phyloP scores from a whole-genome alignment of 2,329 filamentous ascomycete species.

The Fusarium odoratissimum region DNA sequence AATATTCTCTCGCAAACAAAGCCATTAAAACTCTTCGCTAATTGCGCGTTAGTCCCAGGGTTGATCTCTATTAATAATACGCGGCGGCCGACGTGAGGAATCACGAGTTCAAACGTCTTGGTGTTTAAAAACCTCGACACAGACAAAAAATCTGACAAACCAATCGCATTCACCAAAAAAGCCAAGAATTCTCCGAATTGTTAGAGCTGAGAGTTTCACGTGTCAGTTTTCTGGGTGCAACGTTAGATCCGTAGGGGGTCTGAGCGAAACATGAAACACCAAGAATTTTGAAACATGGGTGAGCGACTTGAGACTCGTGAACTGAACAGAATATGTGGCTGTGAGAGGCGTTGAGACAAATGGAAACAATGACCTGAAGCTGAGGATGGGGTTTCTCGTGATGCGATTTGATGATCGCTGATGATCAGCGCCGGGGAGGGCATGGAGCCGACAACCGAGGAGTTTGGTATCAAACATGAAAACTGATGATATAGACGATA shows the following conservation, averaged over 20 bases:
- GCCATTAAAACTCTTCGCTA: neutral
- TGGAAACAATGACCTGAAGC: constrained; percentile 19
- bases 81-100: neutral
- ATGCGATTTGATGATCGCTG: neutral
- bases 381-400: neutral
- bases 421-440: neutral
- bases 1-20: neutral
- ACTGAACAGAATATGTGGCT: neutral
- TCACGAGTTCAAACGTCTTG: neutral
- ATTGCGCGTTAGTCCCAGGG: neutral
- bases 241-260: neutral
- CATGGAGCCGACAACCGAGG: neutral
- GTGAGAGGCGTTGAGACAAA: neutral
- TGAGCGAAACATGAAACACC: constrained; percentile 28
- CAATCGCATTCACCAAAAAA: constrained; percentile 8
- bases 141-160: neutral
- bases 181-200: neutral
- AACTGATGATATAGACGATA: neutral
- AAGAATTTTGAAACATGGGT: constrained; percentile 15
- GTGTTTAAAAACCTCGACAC: neutral
- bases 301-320: neutral
- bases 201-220: constrained; percentile 1
- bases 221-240: neutral
- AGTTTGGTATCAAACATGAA: neutral
- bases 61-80: neutral